A percentile compares a stretch with the other conserved stretches of the same genome.
Evolutionary conservation across 108 stramenopile species (phyloP).

Genomic region (Cyclostephanos tholiformis): DNA sequence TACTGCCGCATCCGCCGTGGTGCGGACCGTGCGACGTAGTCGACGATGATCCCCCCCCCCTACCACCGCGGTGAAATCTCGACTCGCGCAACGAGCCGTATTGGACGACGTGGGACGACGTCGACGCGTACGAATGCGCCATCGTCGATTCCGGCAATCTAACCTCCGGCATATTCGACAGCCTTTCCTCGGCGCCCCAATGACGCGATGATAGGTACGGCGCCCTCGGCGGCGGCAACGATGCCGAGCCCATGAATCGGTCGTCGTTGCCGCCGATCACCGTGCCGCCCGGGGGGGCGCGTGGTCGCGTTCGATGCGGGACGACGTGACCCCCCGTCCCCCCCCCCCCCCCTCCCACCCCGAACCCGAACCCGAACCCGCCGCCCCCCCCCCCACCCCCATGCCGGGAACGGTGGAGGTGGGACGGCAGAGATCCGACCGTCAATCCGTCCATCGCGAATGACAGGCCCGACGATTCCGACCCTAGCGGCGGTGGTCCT

Average conservation of each 20-base stretch:
- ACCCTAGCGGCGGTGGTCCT: no score
- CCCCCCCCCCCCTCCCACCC: neutral
- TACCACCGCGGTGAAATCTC: no score
- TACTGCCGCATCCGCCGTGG: no score
- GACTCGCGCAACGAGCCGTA: constrained; percentile 36
- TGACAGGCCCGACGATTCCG: constrained; percentile 9
- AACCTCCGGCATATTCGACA: constrained; percentile 42
- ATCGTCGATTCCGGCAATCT: constrained; percentile 36
- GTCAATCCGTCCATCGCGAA: constrained; percentile 30
- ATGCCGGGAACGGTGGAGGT: constrained; percentile 32
- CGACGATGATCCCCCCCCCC: constrained; percentile 16
- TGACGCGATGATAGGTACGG: constrained; percentile 38
- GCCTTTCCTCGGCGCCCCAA: constrained; percentile 23
- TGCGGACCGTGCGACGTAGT: neutral
- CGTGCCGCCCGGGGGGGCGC: no score
- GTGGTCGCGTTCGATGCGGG: no score
- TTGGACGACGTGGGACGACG: constrained; percentile 16
- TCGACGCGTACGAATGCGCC: no score
- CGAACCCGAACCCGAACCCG: neutral
- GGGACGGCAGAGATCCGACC: constrained; percentile 45
- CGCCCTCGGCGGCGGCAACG: constrained; percentile 46
- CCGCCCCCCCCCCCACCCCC: neutral
- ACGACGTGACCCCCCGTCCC: no score
- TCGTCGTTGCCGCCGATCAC: constrained; percentile 2
- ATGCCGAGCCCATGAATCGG: constrained; percentile 34